Percentiles rank a stretch among this genome's conserved stretches.
Evolutionary conservation across 306 rosid species (phyloP).

Genomic region (Prunus kanzakura): DNA sequence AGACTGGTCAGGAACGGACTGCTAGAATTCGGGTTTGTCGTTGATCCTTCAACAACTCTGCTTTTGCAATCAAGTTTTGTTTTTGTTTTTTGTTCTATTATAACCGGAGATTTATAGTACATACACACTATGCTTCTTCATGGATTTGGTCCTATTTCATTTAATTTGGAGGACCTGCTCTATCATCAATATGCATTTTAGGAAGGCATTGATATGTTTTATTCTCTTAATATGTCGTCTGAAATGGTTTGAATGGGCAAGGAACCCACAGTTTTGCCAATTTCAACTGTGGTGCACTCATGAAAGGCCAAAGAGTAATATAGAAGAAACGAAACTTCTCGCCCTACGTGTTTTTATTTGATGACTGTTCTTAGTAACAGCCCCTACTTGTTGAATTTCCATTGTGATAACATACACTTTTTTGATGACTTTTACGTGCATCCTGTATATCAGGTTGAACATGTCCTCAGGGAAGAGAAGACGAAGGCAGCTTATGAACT

Average conservation of each 20-base stretch:
- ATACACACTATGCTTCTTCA: neutral
- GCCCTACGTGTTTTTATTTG: neutral
- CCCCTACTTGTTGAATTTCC: neutral
- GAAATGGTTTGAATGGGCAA: neutral
- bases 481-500: conserved; percentile 81
- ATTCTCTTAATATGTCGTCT: neutral
- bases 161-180: neutral
- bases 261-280: neutral
- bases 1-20: conserved; percentile 77
- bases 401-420: neutral
- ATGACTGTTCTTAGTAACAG: neutral
- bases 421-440: conserved; percentile 7
- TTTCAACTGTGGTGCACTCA: neutral
- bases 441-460: conserved; percentile 74
- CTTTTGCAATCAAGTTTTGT: neutral
- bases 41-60: neutral
- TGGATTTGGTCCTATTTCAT: neutral
- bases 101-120: too few species aligned
- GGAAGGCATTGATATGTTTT: neutral
- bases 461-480: conserved; percentile 93
- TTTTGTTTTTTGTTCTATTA: neutral
- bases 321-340: neutral
- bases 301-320: neutral
- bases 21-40: conserved; percentile 72
- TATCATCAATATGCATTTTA: neutral